Evolutionary conservation across 352 stramenopile genomes (phyloP), one percentile per base, ranked within the genome.

Genomic region (Globisporangium perplexum): DNA sequence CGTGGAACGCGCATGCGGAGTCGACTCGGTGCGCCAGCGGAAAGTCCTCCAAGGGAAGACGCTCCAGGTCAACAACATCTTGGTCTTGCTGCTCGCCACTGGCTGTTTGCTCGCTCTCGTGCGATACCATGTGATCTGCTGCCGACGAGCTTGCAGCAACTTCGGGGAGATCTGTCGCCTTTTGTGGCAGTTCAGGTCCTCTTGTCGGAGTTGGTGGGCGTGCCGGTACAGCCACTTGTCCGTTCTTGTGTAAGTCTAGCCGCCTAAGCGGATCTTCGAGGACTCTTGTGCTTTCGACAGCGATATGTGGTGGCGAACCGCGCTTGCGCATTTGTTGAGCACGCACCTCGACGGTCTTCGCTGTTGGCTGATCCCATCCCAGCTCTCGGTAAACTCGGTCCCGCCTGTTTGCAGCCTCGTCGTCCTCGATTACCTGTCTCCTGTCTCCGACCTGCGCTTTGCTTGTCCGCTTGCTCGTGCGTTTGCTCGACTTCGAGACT

Each of bases 311-410:
- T 18, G 11, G 14, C 33, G 33, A n/a, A 5, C 4, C 4, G 33
- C 33, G 12, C 33, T n/a, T 39, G 33, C 18, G 33, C 14, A 18
- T 12, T 39, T 12, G 33, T 39, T 39, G 11, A 18, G 12, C 12
- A 18, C 33, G 15, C 11, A 6, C 33, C 14, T 5, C 4, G 33
- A 18, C 23, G 18, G 7, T n/a, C 17, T 35, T 23, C 14, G 14
- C 15, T 14, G 23, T 4, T 17, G 20, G 14, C 3, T 35, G 23
- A 30, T n/a, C 3, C 57, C 57, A 63, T 12, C 50, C 57, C 33
- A 63, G 43, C 23, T 63, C 57, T 33, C 42, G 33, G 22, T 60
- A 36, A 15, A 63, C 57, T 6, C 57, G 50, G 4, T 54, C 28
- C 11, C 50, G 43, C 2, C 28, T 17, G 11, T 24, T 26, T 6